A percentile compares a stretch with the other conserved stretches of the same genome.
Conservation (phyloP, 202 grass and related monocot genomes). For the Thinopyrum obtusiflorum region DNA sequence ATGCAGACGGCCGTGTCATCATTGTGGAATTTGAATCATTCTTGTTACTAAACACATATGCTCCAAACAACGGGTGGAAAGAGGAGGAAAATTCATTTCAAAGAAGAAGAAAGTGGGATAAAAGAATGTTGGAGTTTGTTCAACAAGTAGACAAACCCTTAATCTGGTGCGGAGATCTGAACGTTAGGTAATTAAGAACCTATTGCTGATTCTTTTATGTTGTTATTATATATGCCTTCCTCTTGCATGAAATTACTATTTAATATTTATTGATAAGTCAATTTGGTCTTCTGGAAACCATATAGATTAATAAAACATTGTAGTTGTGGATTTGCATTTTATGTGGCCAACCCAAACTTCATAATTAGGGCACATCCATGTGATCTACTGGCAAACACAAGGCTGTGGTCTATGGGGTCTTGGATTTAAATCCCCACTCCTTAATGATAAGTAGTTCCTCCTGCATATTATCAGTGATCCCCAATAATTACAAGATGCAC, state of each 20-base stretch:
- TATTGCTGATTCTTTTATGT: background rate
- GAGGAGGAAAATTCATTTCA: conserved; percentile 95
- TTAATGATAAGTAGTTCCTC: conserved; percentile 14
- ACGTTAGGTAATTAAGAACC: conserved; percentile 71
- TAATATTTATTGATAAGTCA: background rate
- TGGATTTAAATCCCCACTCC: background rate
- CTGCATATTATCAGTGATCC: background rate
- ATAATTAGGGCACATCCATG: background rate
- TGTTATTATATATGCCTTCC: background rate
- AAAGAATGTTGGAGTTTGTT: conserved; percentile 92
- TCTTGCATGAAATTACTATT: background rate
- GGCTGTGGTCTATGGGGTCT: background rate
- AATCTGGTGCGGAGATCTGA: conserved; percentile 94
- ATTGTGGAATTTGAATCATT: conserved; percentile 94
- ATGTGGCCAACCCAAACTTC: background rate
- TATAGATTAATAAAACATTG: conserved; percentile 10
- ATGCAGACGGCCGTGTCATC: conserved; percentile 82
- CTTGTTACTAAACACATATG: conserved; percentile 84
- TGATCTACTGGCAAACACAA: background rate
- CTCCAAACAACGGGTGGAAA: conserved; percentile 97
- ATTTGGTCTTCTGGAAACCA: conserved; percentile 1
- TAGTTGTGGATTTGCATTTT: background rate
- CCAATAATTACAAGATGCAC: background rate
- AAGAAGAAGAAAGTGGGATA: conserved; percentile 96
- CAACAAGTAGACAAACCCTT: conserved; percentile 71